phyloP scores from a whole-genome alignment of 495 filamentous ascomycete genomes.

The Aspergillus avenaceus region DNA sequence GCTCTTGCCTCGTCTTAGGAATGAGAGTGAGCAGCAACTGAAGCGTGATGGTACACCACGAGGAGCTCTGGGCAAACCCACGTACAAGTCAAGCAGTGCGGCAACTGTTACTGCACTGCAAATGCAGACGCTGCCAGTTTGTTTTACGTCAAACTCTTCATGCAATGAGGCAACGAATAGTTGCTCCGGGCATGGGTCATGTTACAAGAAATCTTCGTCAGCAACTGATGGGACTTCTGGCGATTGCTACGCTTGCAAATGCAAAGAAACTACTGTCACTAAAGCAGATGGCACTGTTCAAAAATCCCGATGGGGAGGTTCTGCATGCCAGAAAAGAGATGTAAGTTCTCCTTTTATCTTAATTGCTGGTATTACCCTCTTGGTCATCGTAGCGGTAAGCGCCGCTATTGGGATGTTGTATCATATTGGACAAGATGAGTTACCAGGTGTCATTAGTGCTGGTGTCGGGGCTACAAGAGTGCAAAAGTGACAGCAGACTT shows the following conservation, averaged over 20 bases:
- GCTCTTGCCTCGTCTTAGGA: constrained; percentile 10
- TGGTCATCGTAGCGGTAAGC: constrained; percentile 54
- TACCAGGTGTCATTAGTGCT: constrained; percentile 84
- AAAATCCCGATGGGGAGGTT: constrained; percentile 70
- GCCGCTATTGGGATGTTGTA: constrained; percentile 74
- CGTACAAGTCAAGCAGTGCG: background rate
- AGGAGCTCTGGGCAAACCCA: background rate
- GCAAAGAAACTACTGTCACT: constrained; percentile 48
- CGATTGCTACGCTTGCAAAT: constrained; percentile 74
- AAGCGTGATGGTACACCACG: constrained; percentile 3
- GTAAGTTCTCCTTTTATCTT: constrained; percentile 84
- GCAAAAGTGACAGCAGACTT: too few relatives aligned
- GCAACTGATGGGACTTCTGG: constrained; percentile 25
- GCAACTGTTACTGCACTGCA: background rate
- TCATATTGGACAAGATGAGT: constrained; percentile 68
- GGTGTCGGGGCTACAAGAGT: constrained; percentile 64
- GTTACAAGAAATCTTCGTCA: constrained; percentile 55
- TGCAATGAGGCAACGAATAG: constrained; percentile 61
- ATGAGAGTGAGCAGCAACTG: background rate
- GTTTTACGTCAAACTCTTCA: constrained; percentile 57
- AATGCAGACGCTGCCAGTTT: constrained; percentile 32
- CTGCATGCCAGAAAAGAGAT: constrained; percentile 89
- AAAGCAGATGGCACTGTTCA: constrained; percentile 44
- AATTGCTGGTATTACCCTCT: constrained; percentile 63
- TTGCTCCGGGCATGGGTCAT: constrained; percentile 74